Base-by-base conservation (phyloP, 306 rosid species). In the Senna tora region DNA sequence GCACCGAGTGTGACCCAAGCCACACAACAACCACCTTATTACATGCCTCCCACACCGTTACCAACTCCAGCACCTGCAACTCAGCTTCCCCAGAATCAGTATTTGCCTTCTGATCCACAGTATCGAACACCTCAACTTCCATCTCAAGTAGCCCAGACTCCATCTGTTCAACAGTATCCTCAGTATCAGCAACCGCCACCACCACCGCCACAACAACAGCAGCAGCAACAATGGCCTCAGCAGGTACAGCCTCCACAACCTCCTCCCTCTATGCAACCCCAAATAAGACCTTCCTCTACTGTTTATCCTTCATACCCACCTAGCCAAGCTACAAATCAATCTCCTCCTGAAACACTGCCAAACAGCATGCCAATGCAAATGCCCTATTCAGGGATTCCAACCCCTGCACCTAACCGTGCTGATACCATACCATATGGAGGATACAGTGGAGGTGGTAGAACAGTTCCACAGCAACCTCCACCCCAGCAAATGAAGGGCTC, bases 331-430 rank as follows among this genome's bases (percentile, higher is more conserved):
- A 16, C 90, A 10, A 92, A 83, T 67, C 80, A 81, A 68, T 70
- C 91, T 64, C 84, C 90, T n/a, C 53, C 87, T 0, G 99, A 95
- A 55, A 57, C 87, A 52, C 76, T 77, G 36, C 89, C 97, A 16
- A 95, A 68, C 85, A 88, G 96, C 89, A 85, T 91, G 93, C 82
- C 96, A 9, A 89, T 95, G 99, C 99, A 92, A 76, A 76, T 88
- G 80, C 75, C 93, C 32, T 95, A 83, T 79, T 75, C 97, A 2
- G 88, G 84, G 58, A 81, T 87, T 75, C 88, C 95, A 11, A 94
- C 84, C 34, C 80, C 88, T 0, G 99, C 82, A 3, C 72, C 97
- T 2, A 81, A 84, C 75, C 92, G 88, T 2, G 65, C 76, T 9
- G 97, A 93, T 38, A 8, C 90, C 54, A 61, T 87, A 45, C 82